phyloP scores from a whole-genome alignment of 352 stramenopile genomes.

The Phytopythium mirpurense region DNA sequence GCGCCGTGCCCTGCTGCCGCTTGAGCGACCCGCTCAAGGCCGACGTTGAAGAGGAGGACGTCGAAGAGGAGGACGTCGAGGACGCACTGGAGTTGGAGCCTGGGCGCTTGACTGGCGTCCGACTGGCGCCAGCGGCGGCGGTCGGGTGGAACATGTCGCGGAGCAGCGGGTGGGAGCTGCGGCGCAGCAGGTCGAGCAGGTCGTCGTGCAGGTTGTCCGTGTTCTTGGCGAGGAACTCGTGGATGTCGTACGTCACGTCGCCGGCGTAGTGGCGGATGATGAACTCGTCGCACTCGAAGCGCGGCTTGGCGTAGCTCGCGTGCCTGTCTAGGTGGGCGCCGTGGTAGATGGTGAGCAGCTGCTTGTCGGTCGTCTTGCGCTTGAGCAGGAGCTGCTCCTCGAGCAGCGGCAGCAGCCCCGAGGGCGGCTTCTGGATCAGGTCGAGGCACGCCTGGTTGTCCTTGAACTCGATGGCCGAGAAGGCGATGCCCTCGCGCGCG shows the following conservation, averaged over 20 bases:
- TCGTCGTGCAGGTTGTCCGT: constrained; percentile 89
- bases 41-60: neutral
- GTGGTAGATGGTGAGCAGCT: constrained; percentile 82
- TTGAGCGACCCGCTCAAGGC: constrained; percentile 14
- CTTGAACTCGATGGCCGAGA: constrained; percentile 77
- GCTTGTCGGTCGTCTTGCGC: constrained; percentile 79
- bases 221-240: constrained; percentile 87
- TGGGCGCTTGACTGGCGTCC: constrained; percentile 10
- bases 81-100: no score
- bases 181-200: constrained; percentile 67
- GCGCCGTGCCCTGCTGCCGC: constrained; percentile 33
- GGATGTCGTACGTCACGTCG: constrained; percentile 75
- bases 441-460: constrained; percentile 79
- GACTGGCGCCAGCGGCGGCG: neutral
- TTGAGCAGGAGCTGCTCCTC: constrained; percentile 88
- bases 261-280: constrained; percentile 83
- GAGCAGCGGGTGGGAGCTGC: constrained; percentile 59
- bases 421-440: constrained; percentile 77
- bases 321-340: constrained; percentile 72
- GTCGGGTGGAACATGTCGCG: constrained; percentile 40
- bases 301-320: constrained; percentile 58
- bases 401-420: constrained; percentile 72
- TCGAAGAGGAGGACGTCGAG: constrained; percentile 8
- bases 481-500: constrained; percentile 63
- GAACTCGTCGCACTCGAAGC: constrained; percentile 83